Base-by-base conservation (phyloP, 176 grass and related monocot species). In the Triticum urartu region DNA sequence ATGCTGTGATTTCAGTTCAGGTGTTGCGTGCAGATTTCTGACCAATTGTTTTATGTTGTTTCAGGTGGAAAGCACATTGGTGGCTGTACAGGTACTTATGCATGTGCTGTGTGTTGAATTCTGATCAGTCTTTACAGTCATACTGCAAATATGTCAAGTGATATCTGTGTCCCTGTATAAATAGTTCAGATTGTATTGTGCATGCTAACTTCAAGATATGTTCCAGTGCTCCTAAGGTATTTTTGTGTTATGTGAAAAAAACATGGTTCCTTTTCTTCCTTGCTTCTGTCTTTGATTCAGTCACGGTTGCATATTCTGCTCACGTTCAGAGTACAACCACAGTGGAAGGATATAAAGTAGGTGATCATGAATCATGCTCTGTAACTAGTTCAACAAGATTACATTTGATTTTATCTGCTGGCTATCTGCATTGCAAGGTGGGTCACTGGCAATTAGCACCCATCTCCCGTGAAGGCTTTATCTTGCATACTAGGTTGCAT, bases 11-110 rank as follows among this genome's bases (percentile, higher is more conserved):
- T 82, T 74, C 17, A 47, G 24, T 59, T 72, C 36, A 61, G 15
- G 24, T 38, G 32, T 75, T 62, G 35, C 28, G 48, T 35, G 10
- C 76, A 65, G 18, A 72, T 56, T 83, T 82, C 33, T 86, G 75
- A 86, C 30, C 81, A 78, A 33, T 40, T 76, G 13, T 78, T 61
- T 85, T 60, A 26, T 59, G 82, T 61, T 52, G 45, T 86, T 87
- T 77, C 87, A 94, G 95, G 96, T 78, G 91, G 90, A 78, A 98
- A 91, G 81, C 96, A 98, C 84, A 92, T 98, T 75, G 90, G 93
- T 64, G 96, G 93, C 7, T 98, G 96, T 86, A 90, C 96, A 95
- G 96, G 91, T 98, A 92, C 64, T 50, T 72, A 54, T 71, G 18
- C 48, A 38, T 64, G 42, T 35, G 68, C 18, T 72, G 3, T 64